Percentiles rank a stretch among this genome's conserved stretches.
These are phyloP conservation scores for Ogataea minuta DNA, from an alignment of 805 yeast species.

Conservation along the genomic window DNA sequence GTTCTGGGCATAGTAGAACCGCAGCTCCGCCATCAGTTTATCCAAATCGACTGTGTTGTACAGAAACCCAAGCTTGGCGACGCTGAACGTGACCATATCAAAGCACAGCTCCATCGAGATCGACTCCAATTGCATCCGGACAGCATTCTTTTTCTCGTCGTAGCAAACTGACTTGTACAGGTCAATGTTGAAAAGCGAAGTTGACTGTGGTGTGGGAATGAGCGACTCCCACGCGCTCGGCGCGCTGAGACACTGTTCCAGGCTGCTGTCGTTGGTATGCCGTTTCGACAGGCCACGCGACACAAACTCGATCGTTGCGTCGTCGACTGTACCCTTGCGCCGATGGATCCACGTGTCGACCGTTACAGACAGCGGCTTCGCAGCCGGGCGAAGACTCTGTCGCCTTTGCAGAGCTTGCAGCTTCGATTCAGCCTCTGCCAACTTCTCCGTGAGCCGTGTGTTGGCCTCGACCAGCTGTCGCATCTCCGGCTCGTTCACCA, in stretches of 20 bases:
- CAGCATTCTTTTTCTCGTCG: background rate
- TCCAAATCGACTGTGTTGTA: background rate
- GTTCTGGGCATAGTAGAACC: background rate
- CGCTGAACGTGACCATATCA: background rate
- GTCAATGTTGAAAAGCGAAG: background rate
- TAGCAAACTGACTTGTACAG: background rate
- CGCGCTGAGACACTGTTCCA: background rate
- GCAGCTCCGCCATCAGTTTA: background rate
- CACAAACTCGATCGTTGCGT: constrained; percentile 1
- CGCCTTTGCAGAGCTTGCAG: background rate
- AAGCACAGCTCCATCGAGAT: background rate
- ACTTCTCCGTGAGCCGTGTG: background rate
- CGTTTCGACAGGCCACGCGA: constrained; percentile 2
- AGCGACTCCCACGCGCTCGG: too few species aligned
- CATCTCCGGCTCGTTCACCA: constrained; percentile 3
- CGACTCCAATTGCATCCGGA: background rate
- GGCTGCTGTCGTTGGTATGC: background rate
- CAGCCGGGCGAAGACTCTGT: too few species aligned
- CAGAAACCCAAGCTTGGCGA: constrained; percentile 1
- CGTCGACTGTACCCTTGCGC: background rate
- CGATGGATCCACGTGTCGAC: background rate
- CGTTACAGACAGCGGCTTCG: too few species aligned
- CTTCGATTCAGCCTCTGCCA: constrained; percentile 3
- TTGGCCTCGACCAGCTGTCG: constrained; percentile 1
- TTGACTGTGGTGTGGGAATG: background rate